These are phyloP conservation scores for Barnettozyma salicaria DNA, from an alignment of 805 yeast species.

Conservation along the genomic window DNA sequence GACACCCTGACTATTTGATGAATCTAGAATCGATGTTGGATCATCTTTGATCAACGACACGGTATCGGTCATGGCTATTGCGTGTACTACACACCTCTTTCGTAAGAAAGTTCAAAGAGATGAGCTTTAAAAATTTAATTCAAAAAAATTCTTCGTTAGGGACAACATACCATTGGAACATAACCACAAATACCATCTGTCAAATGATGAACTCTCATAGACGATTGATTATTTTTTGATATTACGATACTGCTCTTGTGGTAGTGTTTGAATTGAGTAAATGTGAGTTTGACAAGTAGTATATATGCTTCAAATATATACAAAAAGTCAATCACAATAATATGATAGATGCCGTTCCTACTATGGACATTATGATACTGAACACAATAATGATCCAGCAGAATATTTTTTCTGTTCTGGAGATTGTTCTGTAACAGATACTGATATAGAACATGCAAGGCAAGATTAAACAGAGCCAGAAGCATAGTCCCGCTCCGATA, in stretches of 20 bases:
- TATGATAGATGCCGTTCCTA: constrained; percentile 57
- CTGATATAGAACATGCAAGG: constrained; percentile 69
- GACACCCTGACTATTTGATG: constrained; percentile 5
- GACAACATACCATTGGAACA: constrained; percentile 4
- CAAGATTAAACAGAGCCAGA: constrained; percentile 69
- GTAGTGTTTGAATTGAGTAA: no score
- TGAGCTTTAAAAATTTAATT: constrained; percentile 9
- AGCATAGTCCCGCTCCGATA: constrained; percentile 75
- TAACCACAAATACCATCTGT: no score
- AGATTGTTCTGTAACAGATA: constrained; percentile 42
- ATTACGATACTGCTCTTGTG: no score
- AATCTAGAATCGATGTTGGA: constrained; percentile 8
- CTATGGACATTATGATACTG: constrained; percentile 43
- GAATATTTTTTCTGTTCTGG: constrained; percentile 32
- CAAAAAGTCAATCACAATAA: constrained; percentile 12
- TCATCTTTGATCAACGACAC: constrained; percentile 9
- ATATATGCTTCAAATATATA: neutral
- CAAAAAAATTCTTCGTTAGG: constrained; percentile 3
- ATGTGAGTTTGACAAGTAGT: no score
- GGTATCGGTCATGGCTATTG: constrained; percentile 5
- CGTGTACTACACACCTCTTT: neutral
- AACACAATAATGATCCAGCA: constrained; percentile 40
- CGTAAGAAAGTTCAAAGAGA: neutral
- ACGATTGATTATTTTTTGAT: no score
- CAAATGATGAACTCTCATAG: no score